Evolutionary conservation across 495 filamentous ascomycete genomes (phyloP).

Genomic region (Friedmanniomyces simplex): DNA sequence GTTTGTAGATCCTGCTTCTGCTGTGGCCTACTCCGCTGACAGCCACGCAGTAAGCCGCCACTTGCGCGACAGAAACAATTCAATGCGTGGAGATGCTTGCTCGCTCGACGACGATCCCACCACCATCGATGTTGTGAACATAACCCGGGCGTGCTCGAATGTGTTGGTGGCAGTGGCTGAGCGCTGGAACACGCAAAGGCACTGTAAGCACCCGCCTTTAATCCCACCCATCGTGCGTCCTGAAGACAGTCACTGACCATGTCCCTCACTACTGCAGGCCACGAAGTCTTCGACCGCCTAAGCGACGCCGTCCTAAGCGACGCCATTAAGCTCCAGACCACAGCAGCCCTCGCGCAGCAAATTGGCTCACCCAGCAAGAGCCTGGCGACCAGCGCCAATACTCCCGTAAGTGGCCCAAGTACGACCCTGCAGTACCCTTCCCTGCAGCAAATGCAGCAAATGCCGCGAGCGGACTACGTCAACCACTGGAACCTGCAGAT

Average conservation of each 20-base stretch:
- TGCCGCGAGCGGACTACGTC: background rate
- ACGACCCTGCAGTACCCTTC: background rate
- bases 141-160: constrained; percentile 14
- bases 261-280: background rate
- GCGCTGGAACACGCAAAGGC: constrained; percentile 1
- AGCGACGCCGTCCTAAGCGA: constrained; percentile 12
- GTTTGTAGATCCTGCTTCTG: background rate
- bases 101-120: constrained; percentile 2
- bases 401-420: background rate
- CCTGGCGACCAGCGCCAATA: background rate
- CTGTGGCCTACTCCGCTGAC: background rate
- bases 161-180: constrained; percentile 12
- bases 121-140: constrained; percentile 2
- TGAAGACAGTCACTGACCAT: background rate
- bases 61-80: background rate
- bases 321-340: constrained; percentile 1
- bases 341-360: background rate
- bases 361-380: background rate
- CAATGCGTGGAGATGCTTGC: background rate
- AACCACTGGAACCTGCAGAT: background rate
- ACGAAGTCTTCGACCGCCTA: constrained; percentile 16
- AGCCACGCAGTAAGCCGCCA: constrained; percentile 3
- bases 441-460: background rate
- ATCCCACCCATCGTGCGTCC: background rate
- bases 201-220: constrained; percentile 4